These are phyloP conservation scores for Amphicarpaea edgeworthii DNA, from an alignment of 306 rosid species.

Conservation along the genomic window DNA sequence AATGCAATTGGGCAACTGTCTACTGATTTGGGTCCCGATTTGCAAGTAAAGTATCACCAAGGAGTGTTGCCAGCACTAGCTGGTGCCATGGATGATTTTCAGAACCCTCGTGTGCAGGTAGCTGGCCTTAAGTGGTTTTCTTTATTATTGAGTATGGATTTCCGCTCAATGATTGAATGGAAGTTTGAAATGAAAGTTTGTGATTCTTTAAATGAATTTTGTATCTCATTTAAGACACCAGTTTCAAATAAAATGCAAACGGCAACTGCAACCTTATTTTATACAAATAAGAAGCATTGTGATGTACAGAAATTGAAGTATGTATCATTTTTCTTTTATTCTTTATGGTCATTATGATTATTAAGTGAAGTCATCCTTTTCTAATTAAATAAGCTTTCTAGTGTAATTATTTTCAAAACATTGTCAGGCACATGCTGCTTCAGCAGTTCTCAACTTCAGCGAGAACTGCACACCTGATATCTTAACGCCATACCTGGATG, in stretches of 20 bases:
- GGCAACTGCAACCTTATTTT: neutral
- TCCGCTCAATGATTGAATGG: neutral
- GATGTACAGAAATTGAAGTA: neutral
- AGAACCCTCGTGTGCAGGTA: constrained; percentile 98
- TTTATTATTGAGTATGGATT: neutral
- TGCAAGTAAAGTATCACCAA: constrained; percentile 86
- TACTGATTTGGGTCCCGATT: constrained; percentile 97
- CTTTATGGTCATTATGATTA: neutral
- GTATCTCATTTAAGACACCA: neutral
- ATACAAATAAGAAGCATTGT: neutral
- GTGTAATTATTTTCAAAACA: constrained; percentile 14
- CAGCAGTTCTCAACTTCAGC: constrained; percentile 99
- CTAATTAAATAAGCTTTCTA: constrained; percentile 2
- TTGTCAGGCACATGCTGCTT: constrained; percentile 98
- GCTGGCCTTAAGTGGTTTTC: constrained; percentile 10
- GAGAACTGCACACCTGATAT: constrained; percentile 97
- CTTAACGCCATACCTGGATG: constrained; percentile 92
- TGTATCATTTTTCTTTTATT: neutral
- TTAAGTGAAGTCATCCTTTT: neutral
- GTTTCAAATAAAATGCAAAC: neutral
- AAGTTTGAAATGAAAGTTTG: neutral
- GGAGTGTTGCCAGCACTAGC: constrained; percentile 93
- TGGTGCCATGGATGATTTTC: constrained; percentile 95
- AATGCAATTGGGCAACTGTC: constrained; percentile 97
- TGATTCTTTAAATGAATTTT: neutral